phyloP scores from a whole-genome alignment of 2,329 filamentous ascomycete species.

The Aspergillus caelatus region DNA sequence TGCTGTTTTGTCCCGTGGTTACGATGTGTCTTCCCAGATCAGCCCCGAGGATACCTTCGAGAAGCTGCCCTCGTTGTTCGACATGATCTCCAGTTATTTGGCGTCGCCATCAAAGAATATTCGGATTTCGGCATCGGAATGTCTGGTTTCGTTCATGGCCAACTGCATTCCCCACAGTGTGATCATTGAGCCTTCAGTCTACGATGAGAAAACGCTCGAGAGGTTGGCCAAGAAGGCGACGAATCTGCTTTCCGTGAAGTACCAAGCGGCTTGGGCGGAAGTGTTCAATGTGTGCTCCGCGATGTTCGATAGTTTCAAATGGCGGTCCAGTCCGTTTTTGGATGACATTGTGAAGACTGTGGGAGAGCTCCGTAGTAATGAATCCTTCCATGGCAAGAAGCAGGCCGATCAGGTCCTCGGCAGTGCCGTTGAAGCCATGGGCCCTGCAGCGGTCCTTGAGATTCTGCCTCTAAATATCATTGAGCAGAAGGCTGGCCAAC shows the following conservation, averaged over 20 bases:
- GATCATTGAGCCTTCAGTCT: constrained; percentile 85
- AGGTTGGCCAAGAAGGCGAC: constrained; percentile 73
- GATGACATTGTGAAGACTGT: constrained; percentile 74
- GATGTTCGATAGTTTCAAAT: constrained; percentile 84
- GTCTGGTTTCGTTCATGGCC: constrained; percentile 86
- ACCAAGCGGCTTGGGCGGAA: constrained; percentile 91
- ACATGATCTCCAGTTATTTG: constrained; percentile 77
- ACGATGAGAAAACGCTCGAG: constrained; percentile 86
- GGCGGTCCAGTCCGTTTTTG: constrained; percentile 80
- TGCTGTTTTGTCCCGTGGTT: constrained; percentile 89
- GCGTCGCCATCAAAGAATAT: constrained; percentile 90
- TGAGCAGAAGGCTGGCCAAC: constrained; percentile 73
- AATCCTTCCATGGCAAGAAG: constrained; percentile 90
- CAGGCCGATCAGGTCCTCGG: constrained; percentile 90
- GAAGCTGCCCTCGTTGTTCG: constrained; percentile 83
- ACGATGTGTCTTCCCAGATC: constrained; percentile 88
- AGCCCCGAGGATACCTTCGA: constrained; percentile 89
- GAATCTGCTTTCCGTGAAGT: constrained; percentile 82
- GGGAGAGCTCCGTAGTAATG: constrained; percentile 83
- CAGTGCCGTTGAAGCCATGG: constrained; percentile 85
- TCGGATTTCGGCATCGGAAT: constrained; percentile 90
- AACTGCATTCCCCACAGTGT: constrained; percentile 85
- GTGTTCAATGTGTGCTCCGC: constrained; percentile 86
- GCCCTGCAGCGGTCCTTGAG: constrained; percentile 78
- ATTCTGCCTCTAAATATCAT: constrained; percentile 85